Evolutionary conservation across 768 basidiomycete genomes (phyloP), one percentile per base, ranked within the genome.

Genomic region (Myochromella boudieri): DNA sequence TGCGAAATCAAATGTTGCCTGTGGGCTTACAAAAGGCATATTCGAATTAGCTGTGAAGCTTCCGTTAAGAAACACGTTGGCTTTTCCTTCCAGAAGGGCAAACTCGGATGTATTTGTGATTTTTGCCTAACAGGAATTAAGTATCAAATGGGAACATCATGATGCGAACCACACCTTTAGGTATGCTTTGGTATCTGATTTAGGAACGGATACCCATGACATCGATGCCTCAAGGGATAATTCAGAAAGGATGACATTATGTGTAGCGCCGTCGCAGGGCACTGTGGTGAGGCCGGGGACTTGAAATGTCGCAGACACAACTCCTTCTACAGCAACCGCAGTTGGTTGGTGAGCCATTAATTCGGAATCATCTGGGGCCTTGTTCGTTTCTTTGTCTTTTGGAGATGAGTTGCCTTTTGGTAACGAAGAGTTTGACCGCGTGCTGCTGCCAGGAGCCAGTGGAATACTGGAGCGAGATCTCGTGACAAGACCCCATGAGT

Each of bases 41-140:
- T 41, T 39, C 1, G 68, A 66, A 7, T 62, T 57, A 15, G 70
- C 65, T 6, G 68, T 71, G 55, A 72, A 73, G 47, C 66, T 69
- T 6, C 72, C 70, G 43, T 75, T 68, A 2, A 75, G 68, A 44
- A 70, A 72, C 22, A 74, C 60, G 40, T 62, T 71, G 0, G 67
- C 68, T 1, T 43, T 52, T 0, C 73, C 73, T 2, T 46, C 50
- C 11, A 73, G 53, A 6, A 75, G 54, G 1, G 68, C 63, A 38
- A 67, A 72, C 28, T 72, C 66, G 0, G 70, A 72, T 1, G 62
- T 59, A 47, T 75, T 75, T 42, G 59, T 63, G 6, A 75, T 65
- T 25, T 62, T 64, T 1, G 70, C 68, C 71, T 72, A 15, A 49
- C 28, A 9, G 24, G 4, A 21, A 10, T 4, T 39, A 36, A 51